A percentile compares a stretch with the other conserved stretches of the same genome.
Conservation (phyloP, 345 rosid species). For the Passiflora organensis region DNA sequence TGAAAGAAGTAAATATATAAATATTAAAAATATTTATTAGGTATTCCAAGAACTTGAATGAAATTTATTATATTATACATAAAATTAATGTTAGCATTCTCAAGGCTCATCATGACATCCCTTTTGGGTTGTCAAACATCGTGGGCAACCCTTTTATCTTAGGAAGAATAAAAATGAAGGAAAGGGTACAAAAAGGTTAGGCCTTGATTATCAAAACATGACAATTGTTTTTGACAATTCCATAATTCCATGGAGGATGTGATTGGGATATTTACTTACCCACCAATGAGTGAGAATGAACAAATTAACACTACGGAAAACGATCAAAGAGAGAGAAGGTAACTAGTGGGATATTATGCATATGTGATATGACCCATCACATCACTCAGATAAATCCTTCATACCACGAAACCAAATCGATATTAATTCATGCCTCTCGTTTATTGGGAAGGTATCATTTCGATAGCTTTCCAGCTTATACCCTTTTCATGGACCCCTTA, state of each 20-base stretch:
- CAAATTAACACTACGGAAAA: too few species aligned
- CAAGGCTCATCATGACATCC: too few species aligned
- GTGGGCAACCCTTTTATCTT: too few species aligned
- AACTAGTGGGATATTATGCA: background rate
- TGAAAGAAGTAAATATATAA: too few species aligned
- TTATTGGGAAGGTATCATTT: constrained; percentile 7
- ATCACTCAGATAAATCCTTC: background rate
- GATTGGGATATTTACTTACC: constrained; percentile 33
- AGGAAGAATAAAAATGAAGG: background rate
- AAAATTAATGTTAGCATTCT: too few species aligned
- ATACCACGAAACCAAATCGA: background rate
- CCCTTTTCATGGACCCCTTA: background rate
- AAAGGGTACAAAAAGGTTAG: background rate
- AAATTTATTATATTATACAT: too few species aligned
- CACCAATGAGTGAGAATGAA: background rate
- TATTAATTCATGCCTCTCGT: background rate
- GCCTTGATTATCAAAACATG: background rate
- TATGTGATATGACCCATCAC: background rate
- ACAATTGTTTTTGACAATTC: background rate
- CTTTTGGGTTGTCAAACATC: too few species aligned
- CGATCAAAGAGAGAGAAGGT: constrained; percentile 17
- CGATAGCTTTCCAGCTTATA: background rate
- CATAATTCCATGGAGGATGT: background rate
- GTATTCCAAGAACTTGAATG: too few species aligned
- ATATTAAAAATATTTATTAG: too few species aligned